Percentiles rank a stretch among this genome's conserved stretches.
phyloP scores from a whole-genome alignment of 2,329 filamentous ascomycete species.

The Neurospora sp. region DNA sequence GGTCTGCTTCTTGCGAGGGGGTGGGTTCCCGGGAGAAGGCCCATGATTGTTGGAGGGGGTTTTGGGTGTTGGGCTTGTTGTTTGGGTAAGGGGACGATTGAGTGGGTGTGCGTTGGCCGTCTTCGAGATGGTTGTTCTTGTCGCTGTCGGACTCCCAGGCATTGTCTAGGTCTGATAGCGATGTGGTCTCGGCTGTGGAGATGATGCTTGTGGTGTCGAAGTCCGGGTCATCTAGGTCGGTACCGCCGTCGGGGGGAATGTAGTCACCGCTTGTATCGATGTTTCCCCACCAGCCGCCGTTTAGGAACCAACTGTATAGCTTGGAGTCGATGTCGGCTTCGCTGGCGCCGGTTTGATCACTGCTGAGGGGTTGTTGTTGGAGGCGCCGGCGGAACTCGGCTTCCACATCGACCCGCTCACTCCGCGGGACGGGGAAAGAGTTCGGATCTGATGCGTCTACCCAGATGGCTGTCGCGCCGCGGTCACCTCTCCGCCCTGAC shows the following conservation, averaged over 20 bases:
- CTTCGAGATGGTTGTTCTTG: constrained; percentile 17
- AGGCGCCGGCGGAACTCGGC: constrained; percentile 60
- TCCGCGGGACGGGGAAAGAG: constrained; percentile 35
- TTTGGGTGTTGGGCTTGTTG: constrained; percentile 12
- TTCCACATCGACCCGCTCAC: constrained; percentile 69
- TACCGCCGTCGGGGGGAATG: constrained; percentile 43
- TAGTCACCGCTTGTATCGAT: constrained; percentile 76
- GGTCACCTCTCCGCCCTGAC: constrained; percentile 21
- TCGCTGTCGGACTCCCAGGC: constrained; percentile 30
- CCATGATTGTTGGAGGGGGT: constrained; percentile 28
- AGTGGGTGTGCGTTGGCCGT: constrained; percentile 62
- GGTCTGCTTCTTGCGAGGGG: constrained; percentile 34
- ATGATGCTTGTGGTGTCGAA: constrained; percentile 66
- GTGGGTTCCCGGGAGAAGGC: constrained; percentile 39
- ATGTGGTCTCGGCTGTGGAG: constrained; percentile 40
- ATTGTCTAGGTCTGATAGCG: constrained; percentile 27
- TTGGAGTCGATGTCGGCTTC: constrained; percentile 62
- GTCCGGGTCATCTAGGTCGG: constrained; percentile 37
- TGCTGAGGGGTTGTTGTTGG: constrained; percentile 23
- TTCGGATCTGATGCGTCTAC: constrained; percentile 7
- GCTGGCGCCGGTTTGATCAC: constrained; percentile 27
- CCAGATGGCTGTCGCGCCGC: constrained; percentile 25
- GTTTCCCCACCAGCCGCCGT: constrained; percentile 76
- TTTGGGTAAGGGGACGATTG: constrained; percentile 39
- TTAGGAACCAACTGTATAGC: constrained; percentile 77